Evolutionary conservation across 2,329 filamentous ascomycete genomes (phyloP), one percentile per base, ranked within the genome.

Genomic region (Tolypocladium inflatum): DNA sequence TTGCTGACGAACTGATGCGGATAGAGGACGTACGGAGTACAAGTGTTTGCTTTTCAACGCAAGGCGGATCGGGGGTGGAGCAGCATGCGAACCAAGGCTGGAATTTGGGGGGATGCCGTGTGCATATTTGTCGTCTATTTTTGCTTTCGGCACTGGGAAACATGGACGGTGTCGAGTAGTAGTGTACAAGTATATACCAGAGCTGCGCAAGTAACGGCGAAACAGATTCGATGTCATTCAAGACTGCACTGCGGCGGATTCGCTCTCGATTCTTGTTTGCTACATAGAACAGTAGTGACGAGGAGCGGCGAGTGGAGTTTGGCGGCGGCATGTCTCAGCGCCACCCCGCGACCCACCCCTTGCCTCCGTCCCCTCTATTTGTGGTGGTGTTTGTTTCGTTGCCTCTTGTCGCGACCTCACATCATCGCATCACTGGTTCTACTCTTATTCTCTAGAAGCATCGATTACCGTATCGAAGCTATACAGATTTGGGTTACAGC

Each of bases 1-100:
- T 57, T 48, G 43, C 52, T 55, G 43, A 58, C 8, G 43, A 55
- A 43, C 26, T 52, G 45, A 59, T 41, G 59, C 54, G 57, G 61
- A 61, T 61, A 62, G 60, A 62, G 57, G 61, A 59, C 54, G 57
- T 54, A 55, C 52, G 61, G 61, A 59, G 61, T 62, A 56, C 42
- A 51, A 57, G 38, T 57, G 57, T 52, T 53, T 55, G 33, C n/a
- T 37, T 35, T 54, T 26, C 23, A 43, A 5, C 6, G 23, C 48
- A 37, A 10, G 48, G 30, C 30, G 30, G 48, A 21, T 52, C 10
- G 30, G 11, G 48, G 48, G 4, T 4, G 45, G 48, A 37, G 48
- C 8, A 52, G 30, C 48, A 21, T 52, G 30, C 30, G 21, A 35
- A 37, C 30, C 30, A 37, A 52, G 30, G 30, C 48, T 35, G 17